Conservation (phyloP, 805 yeast species). For the Komagataella ulmi region DNA sequence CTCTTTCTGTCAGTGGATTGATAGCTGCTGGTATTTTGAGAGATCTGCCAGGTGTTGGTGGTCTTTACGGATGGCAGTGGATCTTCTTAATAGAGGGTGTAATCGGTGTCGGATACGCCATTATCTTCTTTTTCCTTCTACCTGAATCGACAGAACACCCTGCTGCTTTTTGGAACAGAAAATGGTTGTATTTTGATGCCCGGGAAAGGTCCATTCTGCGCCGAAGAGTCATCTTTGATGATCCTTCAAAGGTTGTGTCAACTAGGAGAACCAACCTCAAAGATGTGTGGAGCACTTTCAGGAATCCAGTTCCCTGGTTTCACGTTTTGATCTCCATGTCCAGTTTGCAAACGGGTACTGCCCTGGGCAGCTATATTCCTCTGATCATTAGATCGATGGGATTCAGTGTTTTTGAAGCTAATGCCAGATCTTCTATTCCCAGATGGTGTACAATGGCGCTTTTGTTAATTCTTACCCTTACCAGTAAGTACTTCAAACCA, state of each 20-base stretch:
- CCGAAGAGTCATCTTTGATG: constrained; percentile 46
- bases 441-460: constrained; percentile 22
- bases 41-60: constrained; percentile 17
- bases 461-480: constrained; percentile 22
- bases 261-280: constrained; percentile 35
- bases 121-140: constrained; percentile 16
- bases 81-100: constrained; percentile 35
- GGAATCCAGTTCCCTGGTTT: constrained; percentile 15
- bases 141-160: constrained; percentile 22
- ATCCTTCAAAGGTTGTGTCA: constrained; percentile 53
- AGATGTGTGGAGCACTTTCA: constrained; percentile 24
- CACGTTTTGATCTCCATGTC: constrained; percentile 32
- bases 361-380: constrained; percentile 29
- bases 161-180: constrained; percentile 12
- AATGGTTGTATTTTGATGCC: constrained; percentile 28
- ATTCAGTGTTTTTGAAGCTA: constrained; percentile 36
- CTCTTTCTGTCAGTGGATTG: constrained; percentile 24
- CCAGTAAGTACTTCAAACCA: constrained; percentile 20
- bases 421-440: constrained; percentile 38
- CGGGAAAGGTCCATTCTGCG: constrained; percentile 45
- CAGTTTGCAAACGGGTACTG: constrained; percentile 25
- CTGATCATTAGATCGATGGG: constrained; percentile 35
- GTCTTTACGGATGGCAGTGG: constrained; percentile 37
- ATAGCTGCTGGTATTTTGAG: constrained; percentile 25
- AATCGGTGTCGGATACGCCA: constrained; percentile 21